Evolutionary conservation across 2,329 filamentous ascomycete species (phyloP).

Genomic region (Botrytis aclada): DNA sequence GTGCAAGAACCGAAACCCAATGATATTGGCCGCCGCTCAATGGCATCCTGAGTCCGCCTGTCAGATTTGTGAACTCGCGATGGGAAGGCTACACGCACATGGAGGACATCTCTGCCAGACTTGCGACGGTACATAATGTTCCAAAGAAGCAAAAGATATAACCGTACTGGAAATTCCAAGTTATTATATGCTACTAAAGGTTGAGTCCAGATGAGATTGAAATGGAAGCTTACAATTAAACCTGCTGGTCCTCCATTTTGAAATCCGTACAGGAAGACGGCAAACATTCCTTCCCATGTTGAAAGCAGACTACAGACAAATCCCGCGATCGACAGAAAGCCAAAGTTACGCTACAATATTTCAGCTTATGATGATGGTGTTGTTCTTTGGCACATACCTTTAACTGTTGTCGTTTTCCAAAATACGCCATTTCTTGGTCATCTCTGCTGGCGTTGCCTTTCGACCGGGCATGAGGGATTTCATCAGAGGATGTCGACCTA

Average conservation of each 20-base stretch:
- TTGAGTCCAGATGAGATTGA: neutral
- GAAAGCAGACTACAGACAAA: slow-evolving; percentile 44
- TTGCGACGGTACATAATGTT: slow-evolving; percentile 23
- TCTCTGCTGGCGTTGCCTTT: slow-evolving; percentile 28
- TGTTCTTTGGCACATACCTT: slow-evolving; percentile 22
- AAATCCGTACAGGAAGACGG: slow-evolving; percentile 26
- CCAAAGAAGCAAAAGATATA: slow-evolving; percentile 27
- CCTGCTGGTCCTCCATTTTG: slow-evolving; percentile 35
- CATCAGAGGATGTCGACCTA: slow-evolving; percentile 7
- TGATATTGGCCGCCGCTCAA: slow-evolving; percentile 57
- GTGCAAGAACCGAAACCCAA: slow-evolving; percentile 54
- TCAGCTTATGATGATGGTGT: neutral
- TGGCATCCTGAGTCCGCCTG: slow-evolving; percentile 42
- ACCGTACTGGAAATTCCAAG: neutral
- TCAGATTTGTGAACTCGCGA: neutral
- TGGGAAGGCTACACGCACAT: slow-evolving; percentile 26
- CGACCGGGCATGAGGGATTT: slow-evolving; percentile 2
- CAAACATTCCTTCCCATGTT: slow-evolving; percentile 42
- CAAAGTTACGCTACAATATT: slow-evolving; percentile 39
- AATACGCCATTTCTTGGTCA: slow-evolving; percentile 31
- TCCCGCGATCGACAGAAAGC: slow-evolving; percentile 42
- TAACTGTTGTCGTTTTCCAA: slow-evolving; percentile 31
- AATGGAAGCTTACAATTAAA: slow-evolving; percentile 32
- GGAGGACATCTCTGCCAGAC: slow-evolving; percentile 31
- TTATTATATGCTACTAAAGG: neutral